These are phyloP conservation scores for Mycena metata DNA, from an alignment of 768 basidiomycete species.

Conservation along the genomic window DNA sequence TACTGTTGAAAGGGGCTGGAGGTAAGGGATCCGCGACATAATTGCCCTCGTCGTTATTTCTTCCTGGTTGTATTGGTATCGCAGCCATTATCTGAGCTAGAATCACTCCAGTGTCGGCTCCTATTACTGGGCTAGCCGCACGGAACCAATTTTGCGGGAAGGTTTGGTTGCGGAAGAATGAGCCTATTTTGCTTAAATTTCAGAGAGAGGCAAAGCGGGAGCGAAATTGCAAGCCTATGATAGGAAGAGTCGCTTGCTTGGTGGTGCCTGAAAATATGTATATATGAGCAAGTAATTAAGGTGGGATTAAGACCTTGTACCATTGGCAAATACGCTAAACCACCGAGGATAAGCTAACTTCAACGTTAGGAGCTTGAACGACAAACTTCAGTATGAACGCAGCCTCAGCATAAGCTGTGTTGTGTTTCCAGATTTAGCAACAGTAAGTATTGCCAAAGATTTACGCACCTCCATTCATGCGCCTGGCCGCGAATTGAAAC, in stretches of 20 bases:
- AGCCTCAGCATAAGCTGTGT: conserved; percentile 19
- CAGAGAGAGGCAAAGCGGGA: too few species aligned
- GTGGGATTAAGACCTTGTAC: too few species aligned
- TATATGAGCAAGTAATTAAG: too few species aligned
- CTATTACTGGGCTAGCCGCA: conserved; percentile 27
- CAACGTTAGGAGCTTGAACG: neutral
- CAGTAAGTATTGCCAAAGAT: too few species aligned
- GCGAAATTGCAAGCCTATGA: too few species aligned
- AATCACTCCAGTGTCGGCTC: neutral
- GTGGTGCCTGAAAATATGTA: too few species aligned
- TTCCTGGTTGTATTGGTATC: conserved; percentile 16
- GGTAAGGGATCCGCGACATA: conserved; percentile 32
- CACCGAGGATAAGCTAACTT: neutral
- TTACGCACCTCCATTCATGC: neutral
- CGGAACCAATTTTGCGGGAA: conserved; percentile 36
- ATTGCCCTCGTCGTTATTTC: conserved; percentile 34
- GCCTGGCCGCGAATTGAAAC: conserved; percentile 28
- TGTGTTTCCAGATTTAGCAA: too few species aligned
- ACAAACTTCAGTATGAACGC: conserved; percentile 20
- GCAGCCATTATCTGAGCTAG: neutral
- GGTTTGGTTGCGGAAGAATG: conserved; percentile 34
- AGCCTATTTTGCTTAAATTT: too few species aligned
- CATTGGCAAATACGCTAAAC: conserved; percentile 34
- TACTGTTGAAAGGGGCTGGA: conserved; percentile 35
- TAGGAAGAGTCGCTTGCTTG: conserved; percentile 29